Conservation (phyloP, 2,329 filamentous ascomycete genomes). For the Cladobotryum protrusum region DNA sequence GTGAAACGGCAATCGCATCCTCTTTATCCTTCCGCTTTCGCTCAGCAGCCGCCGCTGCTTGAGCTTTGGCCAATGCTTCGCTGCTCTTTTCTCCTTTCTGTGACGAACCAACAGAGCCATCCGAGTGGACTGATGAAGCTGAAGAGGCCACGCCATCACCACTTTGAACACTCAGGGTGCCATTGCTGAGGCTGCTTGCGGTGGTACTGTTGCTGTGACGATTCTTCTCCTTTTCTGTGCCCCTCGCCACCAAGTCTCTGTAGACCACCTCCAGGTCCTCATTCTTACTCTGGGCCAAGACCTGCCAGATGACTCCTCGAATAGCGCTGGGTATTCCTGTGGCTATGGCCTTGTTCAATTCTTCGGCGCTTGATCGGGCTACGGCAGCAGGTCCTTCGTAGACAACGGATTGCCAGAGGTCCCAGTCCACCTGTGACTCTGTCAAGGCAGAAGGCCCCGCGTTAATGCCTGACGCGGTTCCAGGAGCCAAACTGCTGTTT, state of each 20-base stretch:
- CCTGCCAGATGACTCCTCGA: conserved; percentile 97
- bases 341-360: conserved; percentile 84
- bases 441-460: conserved; percentile 64
- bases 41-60: conserved; percentile 58
- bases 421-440: conserved; percentile 89
- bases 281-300: conserved; percentile 90
- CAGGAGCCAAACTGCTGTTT: conserved; percentile 69
- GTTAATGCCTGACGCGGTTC: conserved; percentile 76
- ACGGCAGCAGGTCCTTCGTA: conserved; percentile 90
- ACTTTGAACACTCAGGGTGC: conserved; percentile 53
- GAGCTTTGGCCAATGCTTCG: conserved; percentile 59
- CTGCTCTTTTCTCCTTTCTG: conserved; percentile 55
- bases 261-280: conserved; percentile 86
- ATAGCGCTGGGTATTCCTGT: conserved; percentile 92
- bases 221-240: conserved; percentile 73
- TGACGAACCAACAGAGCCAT: conserved; percentile 57
- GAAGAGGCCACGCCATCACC: conserved; percentile 65
- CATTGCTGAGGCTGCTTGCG: conserved; percentile 46
- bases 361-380: conserved; percentile 78
- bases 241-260: conserved; percentile 69
- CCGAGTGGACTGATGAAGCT: conserved; percentile 77
- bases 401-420: conserved; percentile 93
- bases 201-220: conserved; percentile 50
- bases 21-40: conserved; percentile 75
- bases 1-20: conserved; percentile 65